phyloP scores from a whole-genome alignment of 2,329 filamentous ascomycete genomes.

The Neonectria punicea region DNA sequence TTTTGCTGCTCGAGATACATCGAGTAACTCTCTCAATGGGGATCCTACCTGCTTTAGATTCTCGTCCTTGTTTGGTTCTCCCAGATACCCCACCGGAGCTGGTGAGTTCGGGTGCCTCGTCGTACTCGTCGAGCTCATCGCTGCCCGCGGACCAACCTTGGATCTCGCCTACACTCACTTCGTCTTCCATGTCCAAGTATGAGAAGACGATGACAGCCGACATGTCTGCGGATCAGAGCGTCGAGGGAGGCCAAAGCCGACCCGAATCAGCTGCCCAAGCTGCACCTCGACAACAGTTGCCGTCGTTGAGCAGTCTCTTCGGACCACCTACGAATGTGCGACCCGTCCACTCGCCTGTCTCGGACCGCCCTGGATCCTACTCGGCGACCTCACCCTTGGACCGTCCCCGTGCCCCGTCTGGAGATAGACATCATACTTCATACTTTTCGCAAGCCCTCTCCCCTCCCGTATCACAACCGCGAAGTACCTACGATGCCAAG shows the following conservation, averaged over 20 bases:
- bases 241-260: constrained; percentile 50
- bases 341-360: constrained; percentile 57
- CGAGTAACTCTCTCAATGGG: constrained; percentile 62
- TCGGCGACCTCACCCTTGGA: constrained; percentile 60
- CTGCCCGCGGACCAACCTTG: constrained; percentile 58
- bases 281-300: constrained; percentile 59
- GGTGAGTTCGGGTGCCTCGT: constrained; percentile 62
- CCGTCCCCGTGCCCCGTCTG: constrained; percentile 54
- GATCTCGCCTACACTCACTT: constrained; percentile 53
- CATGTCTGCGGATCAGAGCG: constrained; percentile 53
- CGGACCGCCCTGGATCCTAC: constrained; percentile 57
- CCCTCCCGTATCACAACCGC: constrained; percentile 54
- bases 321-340: constrained; percentile 58
- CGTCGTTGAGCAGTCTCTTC: constrained; percentile 67
- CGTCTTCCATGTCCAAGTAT: constrained; percentile 69
- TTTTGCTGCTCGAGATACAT: constrained; percentile 41
- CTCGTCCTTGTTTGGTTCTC: constrained; percentile 60
- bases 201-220: constrained; percentile 58
- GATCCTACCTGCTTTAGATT: constrained; percentile 62
- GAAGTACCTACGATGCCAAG: constrained; percentile 59
- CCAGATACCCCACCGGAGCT: constrained; percentile 66
- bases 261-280: constrained; percentile 47
- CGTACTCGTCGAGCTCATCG: constrained; percentile 57
- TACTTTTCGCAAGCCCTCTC: constrained; percentile 58
- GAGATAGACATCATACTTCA: constrained; percentile 54